These are phyloP conservation scores for Thraustotheca clavata DNA, from an alignment of 352 stramenopile genomes.

Conservation along the genomic window DNA sequence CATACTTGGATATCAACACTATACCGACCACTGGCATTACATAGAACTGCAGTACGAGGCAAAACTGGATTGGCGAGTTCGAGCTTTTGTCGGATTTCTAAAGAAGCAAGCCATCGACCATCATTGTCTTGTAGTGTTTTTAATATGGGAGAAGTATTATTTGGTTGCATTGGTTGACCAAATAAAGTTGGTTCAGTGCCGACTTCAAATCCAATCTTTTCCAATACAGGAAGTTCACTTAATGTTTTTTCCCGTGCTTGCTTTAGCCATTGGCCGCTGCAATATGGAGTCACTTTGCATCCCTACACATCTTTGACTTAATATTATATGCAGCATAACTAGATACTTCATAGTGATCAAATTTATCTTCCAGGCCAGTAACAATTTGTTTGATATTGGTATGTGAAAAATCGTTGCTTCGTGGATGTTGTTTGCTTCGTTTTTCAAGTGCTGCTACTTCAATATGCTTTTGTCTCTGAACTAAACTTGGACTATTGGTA, in stretches of 20 bases:
- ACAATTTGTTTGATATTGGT: conserved; percentile 58
- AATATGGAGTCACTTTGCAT: conserved; percentile 46
- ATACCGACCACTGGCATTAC: conserved; percentile 69
- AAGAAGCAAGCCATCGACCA: conserved; percentile 52
- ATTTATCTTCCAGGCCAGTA: conserved; percentile 45
- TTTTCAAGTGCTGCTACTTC: conserved; percentile 55
- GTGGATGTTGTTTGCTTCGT: conserved; percentile 64
- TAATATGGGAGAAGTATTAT: conserved; percentile 35
- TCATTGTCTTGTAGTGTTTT: conserved; percentile 43
- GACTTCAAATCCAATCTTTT: conserved; percentile 48
- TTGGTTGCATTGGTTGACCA: conserved; percentile 31
- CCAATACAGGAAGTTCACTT: conserved; percentile 53
- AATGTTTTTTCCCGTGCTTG: conserved; percentile 41
- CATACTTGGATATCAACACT: conserved; percentile 49
- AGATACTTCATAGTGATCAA: conserved; percentile 56
- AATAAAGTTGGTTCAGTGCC: conserved; percentile 44
- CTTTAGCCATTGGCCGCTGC: conserved; percentile 52
- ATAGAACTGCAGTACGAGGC: conserved; percentile 39
- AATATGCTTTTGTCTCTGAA: conserved; percentile 65
- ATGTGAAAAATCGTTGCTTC: conserved; percentile 50
- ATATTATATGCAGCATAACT: not conserved
- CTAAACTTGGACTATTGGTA: conserved; percentile 38
- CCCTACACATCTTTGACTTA: conserved; percentile 15
- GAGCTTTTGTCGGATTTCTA: conserved; percentile 53
- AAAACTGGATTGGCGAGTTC: conserved; percentile 50